phyloP scores from a whole-genome alignment of 108 stramenopile species.

The Nitzschia sp. region DNA sequence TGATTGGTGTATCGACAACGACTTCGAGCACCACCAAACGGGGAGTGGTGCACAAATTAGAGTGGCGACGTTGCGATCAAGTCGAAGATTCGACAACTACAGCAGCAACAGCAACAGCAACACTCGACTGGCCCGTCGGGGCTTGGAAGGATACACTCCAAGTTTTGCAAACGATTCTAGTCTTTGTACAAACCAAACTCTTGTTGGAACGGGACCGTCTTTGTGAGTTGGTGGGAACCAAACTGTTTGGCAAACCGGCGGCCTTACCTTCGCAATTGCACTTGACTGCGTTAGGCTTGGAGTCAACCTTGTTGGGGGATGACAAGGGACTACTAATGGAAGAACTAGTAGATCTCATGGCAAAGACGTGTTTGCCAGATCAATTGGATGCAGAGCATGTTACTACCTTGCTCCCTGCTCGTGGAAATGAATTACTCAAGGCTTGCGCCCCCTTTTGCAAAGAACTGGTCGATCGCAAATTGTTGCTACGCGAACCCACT shows the following conservation, averaged over 20 bases:
- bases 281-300: conserved; percentile 51
- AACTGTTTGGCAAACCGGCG: conserved; percentile 58
- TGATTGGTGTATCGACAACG: conserved; percentile 31
- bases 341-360: conserved; percentile 47
- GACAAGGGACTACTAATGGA: conserved; percentile 57
- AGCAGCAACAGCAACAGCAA: background rate
- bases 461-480: conserved; percentile 36
- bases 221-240: conserved; percentile 51
- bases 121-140: conserved; percentile 1
- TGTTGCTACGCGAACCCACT: conserved; percentile 22
- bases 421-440: conserved; percentile 25
- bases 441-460: conserved; percentile 55
- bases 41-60: conserved; percentile 30
- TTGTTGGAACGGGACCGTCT: conserved; percentile 46
- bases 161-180: conserved; percentile 43
- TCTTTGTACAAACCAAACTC: conserved; percentile 55
- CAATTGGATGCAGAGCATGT: conserved; percentile 28
- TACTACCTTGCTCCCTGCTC: background rate
- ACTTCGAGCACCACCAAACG: conserved; percentile 17
- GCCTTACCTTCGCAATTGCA: conserved; percentile 38
- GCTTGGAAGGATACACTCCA: conserved; percentile 50
- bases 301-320: conserved; percentile 45
- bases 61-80: conserved; percentile 48
- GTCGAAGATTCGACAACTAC: background rate
- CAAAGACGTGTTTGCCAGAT: conserved; percentile 53